Evolutionary conservation across 2,329 filamentous ascomycete species (phyloP).

Genomic region (Daldinia eschscholtzii): DNA sequence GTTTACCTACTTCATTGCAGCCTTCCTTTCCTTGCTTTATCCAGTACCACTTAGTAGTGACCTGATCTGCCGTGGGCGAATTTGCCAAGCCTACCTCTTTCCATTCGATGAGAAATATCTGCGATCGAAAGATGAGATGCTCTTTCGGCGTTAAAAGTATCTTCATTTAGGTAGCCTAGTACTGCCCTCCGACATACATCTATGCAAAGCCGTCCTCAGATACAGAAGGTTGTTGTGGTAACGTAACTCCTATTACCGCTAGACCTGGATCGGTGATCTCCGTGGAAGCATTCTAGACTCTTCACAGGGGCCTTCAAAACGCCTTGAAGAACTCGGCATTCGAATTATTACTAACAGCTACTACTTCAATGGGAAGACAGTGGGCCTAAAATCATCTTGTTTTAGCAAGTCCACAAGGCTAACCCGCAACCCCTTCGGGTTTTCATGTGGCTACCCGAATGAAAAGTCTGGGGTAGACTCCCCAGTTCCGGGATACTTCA

Average conservation of each 20-base stretch:
- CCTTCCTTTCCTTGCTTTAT: slow-evolving; percentile 2
- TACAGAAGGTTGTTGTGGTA: slow-evolving; percentile 9
- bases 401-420: slow-evolving; percentile 24
- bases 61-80: neutral
- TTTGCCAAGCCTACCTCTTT: neutral
- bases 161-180: too few species aligned
- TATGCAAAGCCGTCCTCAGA: slow-evolving; percentile 9
- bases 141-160: neutral
- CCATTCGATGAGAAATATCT: neutral
- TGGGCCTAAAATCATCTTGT: slow-evolving; percentile 23
- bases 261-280: slow-evolving; percentile 26
- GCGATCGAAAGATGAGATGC: neutral
- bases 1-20: slow-evolving; percentile 9
- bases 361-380: slow-evolving; percentile 6
- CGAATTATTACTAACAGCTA: slow-evolving; percentile 9
- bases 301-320: neutral
- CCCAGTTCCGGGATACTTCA: slow-evolving; percentile 42
- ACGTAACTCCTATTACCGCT: slow-evolving; percentile 30
- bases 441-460: slow-evolving; percentile 30
- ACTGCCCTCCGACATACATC: neutral
- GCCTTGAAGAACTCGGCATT: neutral
- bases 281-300: slow-evolving; percentile 33
- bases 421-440: slow-evolving; percentile 29
- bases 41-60: slow-evolving; percentile 6
- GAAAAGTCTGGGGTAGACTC: slow-evolving; percentile 40